Conservation (phyloP, 331 rosid genomes). For the Quercus lobata region DNA sequence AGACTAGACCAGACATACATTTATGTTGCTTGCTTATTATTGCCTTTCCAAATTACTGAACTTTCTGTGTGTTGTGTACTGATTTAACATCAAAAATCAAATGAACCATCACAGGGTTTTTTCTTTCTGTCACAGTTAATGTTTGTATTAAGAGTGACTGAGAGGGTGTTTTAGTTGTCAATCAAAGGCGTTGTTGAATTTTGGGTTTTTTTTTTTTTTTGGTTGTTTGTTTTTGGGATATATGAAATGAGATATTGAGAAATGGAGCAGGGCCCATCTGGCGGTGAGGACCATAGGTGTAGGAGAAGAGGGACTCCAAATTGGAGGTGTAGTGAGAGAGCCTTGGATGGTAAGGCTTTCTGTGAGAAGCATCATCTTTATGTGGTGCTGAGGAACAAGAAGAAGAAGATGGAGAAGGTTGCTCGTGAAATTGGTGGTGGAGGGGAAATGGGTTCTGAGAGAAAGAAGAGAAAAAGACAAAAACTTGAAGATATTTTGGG, state of each 20-base stretch:
- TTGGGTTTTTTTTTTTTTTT: not conserved
- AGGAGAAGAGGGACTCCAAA: not conserved
- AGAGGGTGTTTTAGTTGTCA: no score
- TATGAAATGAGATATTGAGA: not conserved
- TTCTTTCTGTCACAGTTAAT: no score
- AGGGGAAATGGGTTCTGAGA: conserved; percentile 2
- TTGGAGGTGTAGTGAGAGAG: conserved; percentile 32
- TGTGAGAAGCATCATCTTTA: conserved; percentile 15
- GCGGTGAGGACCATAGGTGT: conserved; percentile 14
- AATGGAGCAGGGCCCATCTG: conserved; percentile 17
- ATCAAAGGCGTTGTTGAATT: not conserved
- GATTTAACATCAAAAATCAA: no score
- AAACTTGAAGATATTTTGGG: conserved; percentile 15
- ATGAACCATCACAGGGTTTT: no score
- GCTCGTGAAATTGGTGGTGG: conserved; percentile 12
- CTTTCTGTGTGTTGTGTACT: no score
- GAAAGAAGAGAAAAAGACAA: conserved; percentile 3
- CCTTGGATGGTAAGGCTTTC: conserved; percentile 4
- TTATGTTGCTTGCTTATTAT: no score
- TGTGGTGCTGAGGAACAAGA: not conserved
- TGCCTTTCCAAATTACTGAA: no score
- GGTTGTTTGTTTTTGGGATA: not conserved
- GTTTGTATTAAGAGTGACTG: no score
- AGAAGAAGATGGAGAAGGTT: conserved; percentile 9
- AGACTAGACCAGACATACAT: no score